Conservation (phyloP, 106 monocot species). For the Alisma plantagoaquatica region DNA sequence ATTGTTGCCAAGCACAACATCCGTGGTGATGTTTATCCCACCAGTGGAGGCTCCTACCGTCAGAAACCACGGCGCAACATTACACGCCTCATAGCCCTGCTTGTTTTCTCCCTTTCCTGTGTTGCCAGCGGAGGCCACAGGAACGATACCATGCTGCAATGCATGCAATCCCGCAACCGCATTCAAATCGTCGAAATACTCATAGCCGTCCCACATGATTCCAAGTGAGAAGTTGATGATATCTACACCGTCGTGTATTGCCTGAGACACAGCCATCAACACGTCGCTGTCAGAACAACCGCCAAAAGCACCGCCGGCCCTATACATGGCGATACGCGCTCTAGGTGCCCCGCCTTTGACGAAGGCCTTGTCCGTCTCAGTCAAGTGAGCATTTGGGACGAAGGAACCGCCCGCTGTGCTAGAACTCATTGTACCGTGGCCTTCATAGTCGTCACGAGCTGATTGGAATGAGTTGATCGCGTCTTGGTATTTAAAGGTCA, state of each 20-base stretch:
- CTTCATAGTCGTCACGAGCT: background rate
- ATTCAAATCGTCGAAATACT: background rate
- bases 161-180: background rate
- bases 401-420: constrained; percentile 17
- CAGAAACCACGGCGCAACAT: constrained; percentile 73
- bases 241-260: constrained; percentile 52
- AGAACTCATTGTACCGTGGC: constrained; percentile 3
- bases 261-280: constrained; percentile 32
- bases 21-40: constrained; percentile 32
- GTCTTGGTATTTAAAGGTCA: background rate
- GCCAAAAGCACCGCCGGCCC: constrained; percentile 52
- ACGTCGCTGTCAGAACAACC: constrained; percentile 42
- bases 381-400: constrained; percentile 22
- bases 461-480: background rate
- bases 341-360: constrained; percentile 57
- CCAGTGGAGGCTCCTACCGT: constrained; percentile 72
- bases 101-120: background rate
- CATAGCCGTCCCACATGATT: constrained; percentile 2
- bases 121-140: background rate
- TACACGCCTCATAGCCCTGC: too few relatives aligned
- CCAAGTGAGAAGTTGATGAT: constrained; percentile 39
- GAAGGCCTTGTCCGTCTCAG: constrained; percentile 31
- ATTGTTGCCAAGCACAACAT: constrained; percentile 36
- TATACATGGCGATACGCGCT: constrained; percentile 65
- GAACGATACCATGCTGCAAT: background rate